Evolutionary conservation across 495 filamentous ascomycete genomes (phyloP), one percentile per base, ranked within the genome.

Genomic region (Parachaetomium inaequale): DNA sequence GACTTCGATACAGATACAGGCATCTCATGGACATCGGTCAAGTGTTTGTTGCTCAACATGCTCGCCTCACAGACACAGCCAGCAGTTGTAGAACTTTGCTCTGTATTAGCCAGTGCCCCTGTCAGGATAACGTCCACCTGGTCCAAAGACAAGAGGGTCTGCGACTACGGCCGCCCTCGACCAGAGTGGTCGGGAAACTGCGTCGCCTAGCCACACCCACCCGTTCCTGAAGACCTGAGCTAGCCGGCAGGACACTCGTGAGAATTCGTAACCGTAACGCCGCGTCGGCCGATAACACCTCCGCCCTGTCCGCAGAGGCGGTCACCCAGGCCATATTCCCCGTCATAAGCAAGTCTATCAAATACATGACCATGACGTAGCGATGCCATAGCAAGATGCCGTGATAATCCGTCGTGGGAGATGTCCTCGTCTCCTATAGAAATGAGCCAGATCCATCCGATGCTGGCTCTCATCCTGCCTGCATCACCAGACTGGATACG

Each of bases 321-420:
- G 49, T 50, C 62, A 46, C 64, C 64, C n/a, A 61, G 58, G 59
- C 68, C 66, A 64, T 59, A 66, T 63, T 45, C 57, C 57, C 49
- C 50, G 55, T 58, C 45, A 66, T 57, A 69, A 66, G 50, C 62
- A 71, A 69, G 62, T 65, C 67, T 71, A 71, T 66, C 66, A 55
- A 49, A 62, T 68, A 71, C 72, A 72, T 66, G 68, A 72, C 46
- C 54, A 65, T 69, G 69, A 61, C 65, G 56, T 69, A 68, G 59
- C 61, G 52, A 72, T 71, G 67, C 43, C 72, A 61, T 71, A 71
- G 54, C 63, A 61, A 67, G 60, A 70, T 72, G 70, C 55, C 66
- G 59, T 57, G 58, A 58, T 66, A 67, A 68, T 63, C 61, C 62
- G 58, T 71, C 60, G 53, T 62, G 34, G 43, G 67, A 64, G 56